A percentile compares a stretch with the other conserved stretches of the same genome.
These are phyloP conservation scores for Boletus vermiculosoides DNA, from an alignment of 768 basidiomycete species.

Conservation along the genomic window DNA sequence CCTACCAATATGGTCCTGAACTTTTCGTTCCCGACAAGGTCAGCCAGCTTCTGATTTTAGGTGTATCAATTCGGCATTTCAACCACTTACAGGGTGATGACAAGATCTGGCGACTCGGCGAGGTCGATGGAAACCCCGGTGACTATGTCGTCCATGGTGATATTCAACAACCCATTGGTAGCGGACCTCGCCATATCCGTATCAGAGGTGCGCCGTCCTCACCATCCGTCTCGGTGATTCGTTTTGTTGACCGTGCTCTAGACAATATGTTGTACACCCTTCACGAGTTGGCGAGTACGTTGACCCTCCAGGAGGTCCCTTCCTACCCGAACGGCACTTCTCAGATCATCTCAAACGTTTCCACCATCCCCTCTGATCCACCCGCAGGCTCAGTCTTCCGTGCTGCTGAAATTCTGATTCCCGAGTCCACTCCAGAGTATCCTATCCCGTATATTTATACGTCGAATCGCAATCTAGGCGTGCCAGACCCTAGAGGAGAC, in stretches of 20 bases:
- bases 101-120: slow-evolving; percentile 63
- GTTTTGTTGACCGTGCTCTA: slow-evolving; percentile 20
- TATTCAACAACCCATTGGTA: slow-evolving; percentile 60
- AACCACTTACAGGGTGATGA: slow-evolving; percentile 51
- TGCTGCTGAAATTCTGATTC: slow-evolving; percentile 64
- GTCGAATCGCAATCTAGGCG: slow-evolving; percentile 63
- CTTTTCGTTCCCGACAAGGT: slow-evolving; percentile 68
- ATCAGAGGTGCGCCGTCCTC: slow-evolving; percentile 30
- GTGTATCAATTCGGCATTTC: not conserved
- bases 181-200: slow-evolving; percentile 58
- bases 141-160: slow-evolving; percentile 56
- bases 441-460: slow-evolving; percentile 57
- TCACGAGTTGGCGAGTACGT: slow-evolving; percentile 55
- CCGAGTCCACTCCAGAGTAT: slow-evolving; percentile 45
- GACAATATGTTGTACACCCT: slow-evolving; percentile 51
- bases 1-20: slow-evolving; percentile 52
- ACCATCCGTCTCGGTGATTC: not conserved
- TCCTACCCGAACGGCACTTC: slow-evolving; percentile 48
- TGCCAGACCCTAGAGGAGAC: slow-evolving; percentile 54
- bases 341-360: slow-evolving; percentile 48
- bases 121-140: slow-evolving; percentile 39
- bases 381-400: slow-evolving; percentile 42
- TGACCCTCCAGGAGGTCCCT: slow-evolving; percentile 55
- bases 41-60: slow-evolving; percentile 13
- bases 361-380: slow-evolving; percentile 45